Conservation (phyloP, 2,329 filamentous ascomycete species). For the Podosphaera fusca region DNA sequence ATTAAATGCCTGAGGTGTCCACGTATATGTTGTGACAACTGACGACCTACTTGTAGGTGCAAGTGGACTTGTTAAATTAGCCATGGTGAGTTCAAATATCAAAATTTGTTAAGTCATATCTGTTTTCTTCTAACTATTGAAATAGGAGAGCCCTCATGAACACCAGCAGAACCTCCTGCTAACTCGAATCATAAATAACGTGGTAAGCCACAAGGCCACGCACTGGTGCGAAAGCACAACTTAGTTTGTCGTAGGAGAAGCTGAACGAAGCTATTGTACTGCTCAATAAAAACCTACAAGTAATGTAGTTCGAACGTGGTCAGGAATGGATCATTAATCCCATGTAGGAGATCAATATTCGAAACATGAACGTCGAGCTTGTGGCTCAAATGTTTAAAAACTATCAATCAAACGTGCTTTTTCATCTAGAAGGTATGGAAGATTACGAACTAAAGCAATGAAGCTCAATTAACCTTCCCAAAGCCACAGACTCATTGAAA, state of each 20-base stretch:
- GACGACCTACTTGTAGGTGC: no score
- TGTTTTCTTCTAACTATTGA: no score
- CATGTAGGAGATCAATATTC: slow-evolving; percentile 66
- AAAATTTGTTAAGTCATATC: no score
- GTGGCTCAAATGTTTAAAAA: slow-evolving; percentile 99
- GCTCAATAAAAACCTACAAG: slow-evolving; percentile 80
- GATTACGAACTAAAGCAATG: neutral
- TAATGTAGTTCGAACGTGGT: slow-evolving; percentile 16
- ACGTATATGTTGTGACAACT: no score
- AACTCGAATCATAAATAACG: slow-evolving; percentile 89
- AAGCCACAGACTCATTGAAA: slow-evolving; percentile 65
- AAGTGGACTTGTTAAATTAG: no score
- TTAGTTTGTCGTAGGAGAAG: slow-evolving; percentile 63
- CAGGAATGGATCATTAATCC: neutral
- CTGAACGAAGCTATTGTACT: slow-evolving; percentile 83
- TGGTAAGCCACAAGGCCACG: slow-evolving; percentile 35
- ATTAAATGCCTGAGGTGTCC: no score
- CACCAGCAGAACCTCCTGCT: slow-evolving; percentile 88
- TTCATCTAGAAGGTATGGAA: slow-evolving; percentile 71
- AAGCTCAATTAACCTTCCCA: neutral
- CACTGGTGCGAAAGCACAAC: slow-evolving; percentile 70
- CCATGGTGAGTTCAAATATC: no score
- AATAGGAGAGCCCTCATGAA: slow-evolving; percentile 80
- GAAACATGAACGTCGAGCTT: slow-evolving; percentile 96
- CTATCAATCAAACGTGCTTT: slow-evolving; percentile 92